phyloP scores from a whole-genome alignment of 345 rosid genomes.

The Rhodomyrtus tomentosa region DNA sequence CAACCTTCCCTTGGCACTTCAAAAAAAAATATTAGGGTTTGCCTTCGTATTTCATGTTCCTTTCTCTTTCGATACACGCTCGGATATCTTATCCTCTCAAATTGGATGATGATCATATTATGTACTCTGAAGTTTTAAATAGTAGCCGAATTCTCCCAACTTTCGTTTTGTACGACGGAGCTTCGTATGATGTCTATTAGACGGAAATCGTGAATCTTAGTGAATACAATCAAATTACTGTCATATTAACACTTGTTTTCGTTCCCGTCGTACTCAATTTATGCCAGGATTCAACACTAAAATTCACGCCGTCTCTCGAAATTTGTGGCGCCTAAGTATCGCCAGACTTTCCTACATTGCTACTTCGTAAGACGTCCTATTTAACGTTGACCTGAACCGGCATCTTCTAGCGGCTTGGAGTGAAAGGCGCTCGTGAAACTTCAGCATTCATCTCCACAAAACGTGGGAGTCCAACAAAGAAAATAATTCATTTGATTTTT shows the following conservation, averaged over 20 bases:
- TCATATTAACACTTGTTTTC: neutral
- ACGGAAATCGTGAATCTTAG: fast-evolving
- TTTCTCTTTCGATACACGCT: neutral
- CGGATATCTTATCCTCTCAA: neutral
- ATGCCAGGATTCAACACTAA: neutral
- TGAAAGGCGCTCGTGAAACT: neutral
- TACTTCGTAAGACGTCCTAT: too few relatives aligned
- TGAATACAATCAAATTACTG: neutral
- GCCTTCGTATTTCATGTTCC: neutral
- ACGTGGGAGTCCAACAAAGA: neutral
- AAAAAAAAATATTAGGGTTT: neutral
- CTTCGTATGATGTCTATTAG: neutral
- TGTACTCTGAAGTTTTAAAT: neutral
- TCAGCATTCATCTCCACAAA: neutral
- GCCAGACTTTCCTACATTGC: neutral
- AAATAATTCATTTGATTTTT: neutral
- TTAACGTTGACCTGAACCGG: neutral
- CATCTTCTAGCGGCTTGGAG: neutral
- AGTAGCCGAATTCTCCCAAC: neutral
- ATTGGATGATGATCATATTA: neutral
- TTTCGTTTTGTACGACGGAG: neutral
- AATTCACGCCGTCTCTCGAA: neutral
- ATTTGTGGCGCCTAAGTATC: neutral
- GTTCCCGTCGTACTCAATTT: neutral
- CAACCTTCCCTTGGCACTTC: neutral